These are phyloP conservation scores for Clitopilus passeckerianus DNA, from an alignment of 768 basidiomycete genomes.

Conservation along the genomic window DNA sequence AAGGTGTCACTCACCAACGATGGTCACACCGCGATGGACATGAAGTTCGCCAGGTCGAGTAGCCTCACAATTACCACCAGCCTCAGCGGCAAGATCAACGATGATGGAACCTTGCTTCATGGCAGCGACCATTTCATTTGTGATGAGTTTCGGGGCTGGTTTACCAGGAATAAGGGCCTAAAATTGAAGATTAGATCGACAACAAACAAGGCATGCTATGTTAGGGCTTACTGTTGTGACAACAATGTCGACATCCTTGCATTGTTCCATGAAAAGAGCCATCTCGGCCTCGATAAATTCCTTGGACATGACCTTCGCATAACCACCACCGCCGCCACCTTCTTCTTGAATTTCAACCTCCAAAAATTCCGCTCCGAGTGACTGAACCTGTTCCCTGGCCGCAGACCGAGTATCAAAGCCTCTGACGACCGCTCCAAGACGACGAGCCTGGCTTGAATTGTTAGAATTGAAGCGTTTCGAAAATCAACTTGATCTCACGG, in stretches of 20 bases:
- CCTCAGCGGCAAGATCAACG: constrained; percentile 83
- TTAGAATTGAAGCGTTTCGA: not conserved
- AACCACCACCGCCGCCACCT: constrained; percentile 78
- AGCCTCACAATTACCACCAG: constrained; percentile 86
- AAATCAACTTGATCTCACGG: constrained; percentile 35
- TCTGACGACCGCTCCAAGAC: constrained; percentile 84
- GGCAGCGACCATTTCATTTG: constrained; percentile 79
- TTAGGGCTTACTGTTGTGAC: constrained; percentile 63
- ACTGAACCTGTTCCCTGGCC: constrained; percentile 86
- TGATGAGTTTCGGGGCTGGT: constrained; percentile 83
- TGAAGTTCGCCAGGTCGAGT: constrained; percentile 73
- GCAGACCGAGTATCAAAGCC: constrained; percentile 85
- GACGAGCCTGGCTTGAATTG: constrained; percentile 48
- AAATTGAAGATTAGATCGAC: not conserved
- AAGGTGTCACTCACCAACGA: constrained; percentile 54
- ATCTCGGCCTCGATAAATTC: constrained; percentile 87
- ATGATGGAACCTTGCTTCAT: constrained; percentile 92
- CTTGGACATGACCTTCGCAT: constrained; percentile 89
- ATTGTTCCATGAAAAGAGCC: constrained; percentile 84
- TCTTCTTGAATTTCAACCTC: constrained; percentile 79
- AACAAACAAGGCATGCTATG: not conserved
- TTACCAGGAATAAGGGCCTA: constrained; percentile 83
- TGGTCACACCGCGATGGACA: constrained; percentile 70
- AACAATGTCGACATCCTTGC: constrained; percentile 85
- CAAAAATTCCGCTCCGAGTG: constrained; percentile 86